These are phyloP conservation scores for Juglanconis juglandina DNA, from an alignment of 2,329 filamentous ascomycete genomes.

Conservation along the genomic window DNA sequence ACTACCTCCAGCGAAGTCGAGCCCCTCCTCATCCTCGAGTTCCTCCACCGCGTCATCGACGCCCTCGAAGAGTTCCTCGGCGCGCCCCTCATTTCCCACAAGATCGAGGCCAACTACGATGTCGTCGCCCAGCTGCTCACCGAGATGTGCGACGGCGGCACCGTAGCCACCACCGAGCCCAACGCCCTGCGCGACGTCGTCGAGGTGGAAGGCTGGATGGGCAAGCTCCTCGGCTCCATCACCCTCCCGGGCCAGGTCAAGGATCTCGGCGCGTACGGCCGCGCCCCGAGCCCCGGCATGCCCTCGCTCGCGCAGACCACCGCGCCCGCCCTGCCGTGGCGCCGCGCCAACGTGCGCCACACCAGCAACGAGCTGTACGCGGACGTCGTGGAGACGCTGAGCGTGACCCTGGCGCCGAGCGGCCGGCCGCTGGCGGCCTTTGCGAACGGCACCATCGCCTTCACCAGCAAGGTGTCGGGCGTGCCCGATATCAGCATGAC, in stretches of 20 bases:
- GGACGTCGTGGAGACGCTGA: constrained; percentile 86
- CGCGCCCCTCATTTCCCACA: constrained; percentile 76
- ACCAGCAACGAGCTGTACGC: constrained; percentile 97
- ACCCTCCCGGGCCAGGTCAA: constrained; percentile 62
- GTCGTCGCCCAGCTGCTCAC: constrained; percentile 87
- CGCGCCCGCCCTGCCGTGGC: constrained; percentile 70
- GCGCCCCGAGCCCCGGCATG: constrained; percentile 8
- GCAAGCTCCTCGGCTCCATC: constrained; percentile 83
- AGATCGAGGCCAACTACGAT: constrained; percentile 88
- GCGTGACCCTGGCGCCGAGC: constrained; percentile 85
- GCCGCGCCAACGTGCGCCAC: constrained; percentile 85
- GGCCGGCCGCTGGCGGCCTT: constrained; percentile 83
- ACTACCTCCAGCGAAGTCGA: constrained; percentile 85
- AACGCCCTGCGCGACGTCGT: constrained; percentile 90
- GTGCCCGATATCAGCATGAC: constrained; percentile 84
- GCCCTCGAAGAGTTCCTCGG: constrained; percentile 92
- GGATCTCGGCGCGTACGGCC: constrained; percentile 16
- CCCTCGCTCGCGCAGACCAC: constrained; percentile 32
- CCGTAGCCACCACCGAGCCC: constrained; percentile 85
- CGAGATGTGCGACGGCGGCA: constrained; percentile 94
- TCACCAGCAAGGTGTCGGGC: constrained; percentile 91
- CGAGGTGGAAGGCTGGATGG: constrained; percentile 86
- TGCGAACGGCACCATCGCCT: constrained; percentile 87
- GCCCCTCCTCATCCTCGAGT: constrained; percentile 86
- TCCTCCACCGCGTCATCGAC: constrained; percentile 89